Base-by-base conservation (phyloP, 495 filamentous ascomycete species). In the Elasticomyces elasticus region DNA sequence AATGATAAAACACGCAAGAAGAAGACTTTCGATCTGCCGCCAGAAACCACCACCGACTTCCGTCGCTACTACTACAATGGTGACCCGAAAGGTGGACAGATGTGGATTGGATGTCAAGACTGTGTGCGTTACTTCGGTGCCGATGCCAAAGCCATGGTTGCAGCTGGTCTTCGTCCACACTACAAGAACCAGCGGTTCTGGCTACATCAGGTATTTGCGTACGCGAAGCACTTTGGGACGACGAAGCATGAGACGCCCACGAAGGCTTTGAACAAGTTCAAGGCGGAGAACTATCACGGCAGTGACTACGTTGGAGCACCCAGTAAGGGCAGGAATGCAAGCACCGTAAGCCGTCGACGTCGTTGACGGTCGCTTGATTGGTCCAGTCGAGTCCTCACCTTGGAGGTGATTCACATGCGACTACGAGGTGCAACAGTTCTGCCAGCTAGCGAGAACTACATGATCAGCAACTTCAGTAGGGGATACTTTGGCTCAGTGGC, bases 141-240 rank as follows among this genome's bases (percentile, higher is more conserved):
- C 5, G 40, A 43, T 17, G 12, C 40, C 17, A 43, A 43, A 43
- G 40, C 40, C 40, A 43, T 43, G 40, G 19, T n/a, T 17, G 40
- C 40, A 7, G 40, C 40, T 7, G 40, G 40, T 43, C 17, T 43
- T 9, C 11, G 40, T 7, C 12, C 40, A 17, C 40, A 19, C 20
- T 17, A 43, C 19, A 43, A 43, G 40, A 43, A 43, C 40, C 40
- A 43, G 40, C 40, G 40, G 6, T 43, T 43, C 19, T 43, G 40
- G 40, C 20, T 43, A 17, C 40, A 43, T 43, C 40, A 43, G 17
- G 40, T 43, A 5, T 43, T 43, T 43, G 11, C 40, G 6, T 43
- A 43, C 20, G 40, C 40, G 40, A 13, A 43, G 40, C 20, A 43
- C 40, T 43, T 17, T 17, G 44, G 44, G 15, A 33, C 30, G 30